Base-by-base conservation (phyloP, 2,329 filamentous ascomycete species). In the Alternaria gansuensis region DNA sequence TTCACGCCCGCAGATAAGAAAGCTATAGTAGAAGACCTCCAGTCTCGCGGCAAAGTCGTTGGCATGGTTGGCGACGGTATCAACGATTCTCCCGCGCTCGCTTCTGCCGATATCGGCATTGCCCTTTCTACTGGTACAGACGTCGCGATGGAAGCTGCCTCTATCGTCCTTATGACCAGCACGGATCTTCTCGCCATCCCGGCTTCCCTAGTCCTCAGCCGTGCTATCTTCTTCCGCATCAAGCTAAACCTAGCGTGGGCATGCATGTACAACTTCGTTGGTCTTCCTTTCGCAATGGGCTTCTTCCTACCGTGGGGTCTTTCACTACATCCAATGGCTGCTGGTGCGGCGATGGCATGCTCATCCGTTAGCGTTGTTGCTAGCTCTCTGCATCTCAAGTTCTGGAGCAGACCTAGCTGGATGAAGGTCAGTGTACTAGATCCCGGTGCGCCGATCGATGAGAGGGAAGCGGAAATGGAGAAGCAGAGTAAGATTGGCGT, bases 11-110 rank as follows among this genome's bases (percentile, higher is more conserved):
- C 92, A 64, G 91, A 96, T 79, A 99, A 99, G 76, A 93, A 96
- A 75, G 82, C 85, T 28, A 96, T 98, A 67, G 85, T 99, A 69
- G 86, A 87, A 49, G 82, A 89, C 53, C 84, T 98, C 17, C 92
- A 97, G 79, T 82, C 83, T 0, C 71, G 72, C 36, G 92, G 92
- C 60, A 86, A 93, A 69, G 83, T 90, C 49, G 92, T 98, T 26
- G 95, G 92, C 67, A 99, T 99, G 95, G 93, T 98, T 13, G 75
- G 95, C 51, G 95, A 99, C 77, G 95, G 95, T 40, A 97, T 99
- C 84, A 99, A 99, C 78, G 95, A 99, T 81, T 97, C 93, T 0
- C 95, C 95, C 0, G 95, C 95, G 0, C 87, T 99, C 10, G 95
- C 93, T 0, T 96, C 93, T 0, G 93, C 95, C 10, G 89, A 96